Conservation (phyloP, 192 early-diverging fungal species). For the Backusella psychrophila region DNA sequence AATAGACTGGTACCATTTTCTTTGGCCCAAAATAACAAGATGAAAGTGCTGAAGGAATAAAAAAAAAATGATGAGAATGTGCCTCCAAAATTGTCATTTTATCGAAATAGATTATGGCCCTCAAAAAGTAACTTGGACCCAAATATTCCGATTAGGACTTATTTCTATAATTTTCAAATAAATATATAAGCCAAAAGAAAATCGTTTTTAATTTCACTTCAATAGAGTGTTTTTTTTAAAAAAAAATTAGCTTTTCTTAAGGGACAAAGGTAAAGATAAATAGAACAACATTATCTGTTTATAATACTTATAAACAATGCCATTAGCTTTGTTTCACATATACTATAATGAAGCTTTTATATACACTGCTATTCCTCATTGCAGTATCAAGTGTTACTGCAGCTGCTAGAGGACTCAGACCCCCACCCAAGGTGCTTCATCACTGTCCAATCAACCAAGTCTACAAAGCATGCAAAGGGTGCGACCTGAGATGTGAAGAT, state of each 20-base stretch:
- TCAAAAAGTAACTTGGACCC: background rate
- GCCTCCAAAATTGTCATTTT: background rate
- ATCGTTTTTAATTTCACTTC: background rate
- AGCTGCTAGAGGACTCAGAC: background rate
- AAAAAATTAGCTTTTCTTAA: background rate
- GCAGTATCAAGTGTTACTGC: background rate
- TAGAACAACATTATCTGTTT: background rate
- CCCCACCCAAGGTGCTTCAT: background rate
- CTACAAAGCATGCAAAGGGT: background rate
- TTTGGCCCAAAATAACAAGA: background rate
- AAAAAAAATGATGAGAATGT: background rate
- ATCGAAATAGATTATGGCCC: background rate
- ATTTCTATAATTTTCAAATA: background rate
- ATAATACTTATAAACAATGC: background rate
- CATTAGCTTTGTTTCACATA: background rate
- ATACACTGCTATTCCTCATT: background rate
- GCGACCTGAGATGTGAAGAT: background rate
- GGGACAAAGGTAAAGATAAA: background rate
- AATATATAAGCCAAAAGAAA: background rate
- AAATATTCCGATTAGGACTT: background rate
- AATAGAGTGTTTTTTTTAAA: background rate
- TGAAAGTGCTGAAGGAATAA: background rate
- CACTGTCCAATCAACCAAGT: background rate
- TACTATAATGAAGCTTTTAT: background rate
- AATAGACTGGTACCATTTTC: background rate